Evolutionary conservation across 2,329 filamentous ascomycete genomes (phyloP).

Genomic region (Hymenoscyphus linearis): DNA sequence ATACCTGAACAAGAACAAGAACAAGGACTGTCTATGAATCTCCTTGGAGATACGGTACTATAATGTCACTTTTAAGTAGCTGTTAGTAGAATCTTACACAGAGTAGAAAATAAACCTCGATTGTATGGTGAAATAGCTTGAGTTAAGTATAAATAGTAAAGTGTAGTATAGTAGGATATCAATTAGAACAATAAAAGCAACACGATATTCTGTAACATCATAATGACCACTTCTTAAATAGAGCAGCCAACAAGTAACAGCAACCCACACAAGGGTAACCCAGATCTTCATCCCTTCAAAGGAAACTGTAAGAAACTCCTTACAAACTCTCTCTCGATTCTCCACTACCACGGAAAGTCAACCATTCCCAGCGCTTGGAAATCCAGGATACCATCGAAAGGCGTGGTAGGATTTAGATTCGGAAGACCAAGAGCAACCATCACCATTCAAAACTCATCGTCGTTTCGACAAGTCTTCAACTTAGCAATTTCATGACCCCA

Average conservation of each 20-base stretch:
- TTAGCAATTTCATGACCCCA: slow-evolving; percentile 19
- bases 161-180: neutral
- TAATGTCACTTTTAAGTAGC: too few relatives aligned
- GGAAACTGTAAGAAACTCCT: neutral
- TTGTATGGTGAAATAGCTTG: neutral
- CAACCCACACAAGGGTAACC: neutral
- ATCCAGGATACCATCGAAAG: neutral
- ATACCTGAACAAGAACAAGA: too few relatives aligned
- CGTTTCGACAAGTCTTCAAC: slow-evolving; percentile 33
- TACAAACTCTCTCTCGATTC: neutral
- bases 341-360: neutral
- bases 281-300: neutral
- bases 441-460: slow-evolving; percentile 34
- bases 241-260: neutral
- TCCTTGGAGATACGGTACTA: too few relatives aligned
- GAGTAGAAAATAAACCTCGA: neutral
- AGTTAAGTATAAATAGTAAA: neutral
- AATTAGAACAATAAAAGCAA: neutral
- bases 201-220: neutral
- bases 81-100: too few relatives aligned
- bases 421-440: slow-evolving; percentile 25
- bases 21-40: too few relatives aligned
- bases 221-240: neutral
- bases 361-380: neutral
- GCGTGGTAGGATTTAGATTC: neutral